These are phyloP conservation scores for Crepidotus variabilis DNA, from an alignment of 768 basidiomycete genomes.

Conservation along the genomic window DNA sequence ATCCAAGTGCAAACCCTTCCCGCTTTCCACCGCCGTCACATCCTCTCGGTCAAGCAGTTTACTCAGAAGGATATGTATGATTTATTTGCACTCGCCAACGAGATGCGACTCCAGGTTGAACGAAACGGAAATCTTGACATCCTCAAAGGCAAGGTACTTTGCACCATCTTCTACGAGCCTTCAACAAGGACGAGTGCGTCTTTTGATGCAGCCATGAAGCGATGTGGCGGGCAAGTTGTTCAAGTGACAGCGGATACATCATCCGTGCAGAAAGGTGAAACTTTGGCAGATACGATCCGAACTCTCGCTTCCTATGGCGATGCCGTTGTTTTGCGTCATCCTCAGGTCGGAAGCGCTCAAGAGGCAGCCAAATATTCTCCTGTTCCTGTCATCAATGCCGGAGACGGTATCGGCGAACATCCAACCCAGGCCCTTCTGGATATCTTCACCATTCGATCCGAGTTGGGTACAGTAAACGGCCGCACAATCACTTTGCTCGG, in stretches of 20 bases:
- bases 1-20: constrained; percentile 64
- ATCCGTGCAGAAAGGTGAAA: constrained; percentile 92
- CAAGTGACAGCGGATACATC: constrained; percentile 76
- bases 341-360: constrained; percentile 91
- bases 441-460: constrained; percentile 94
- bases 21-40: constrained; percentile 90
- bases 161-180: constrained; percentile 93
- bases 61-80: constrained; percentile 85
- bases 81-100: constrained; percentile 90
- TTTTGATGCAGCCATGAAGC: constrained; percentile 98
- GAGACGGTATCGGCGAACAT: constrained; percentile 96
- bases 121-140: constrained; percentile 85
- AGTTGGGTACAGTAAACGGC: constrained; percentile 96
- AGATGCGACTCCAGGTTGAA: constrained; percentile 96
- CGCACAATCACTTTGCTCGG: constrained; percentile 90
- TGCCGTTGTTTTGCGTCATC: constrained; percentile 92
- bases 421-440: constrained; percentile 92
- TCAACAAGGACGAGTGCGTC: constrained; percentile 94
- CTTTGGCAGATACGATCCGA: constrained; percentile 86
- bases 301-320: constrained; percentile 95
- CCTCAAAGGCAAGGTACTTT: constrained; percentile 86
- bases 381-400: constrained; percentile 94
- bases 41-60: constrained; percentile 94
- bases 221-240: constrained; percentile 95
- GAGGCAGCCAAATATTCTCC: constrained; percentile 95